A percentile compares a stretch with the other conserved stretches of the same genome.
Evolutionary conservation across 495 filamentous ascomycete genomes (phyloP).

Genomic region (Chaetomium cochliodes): DNA sequence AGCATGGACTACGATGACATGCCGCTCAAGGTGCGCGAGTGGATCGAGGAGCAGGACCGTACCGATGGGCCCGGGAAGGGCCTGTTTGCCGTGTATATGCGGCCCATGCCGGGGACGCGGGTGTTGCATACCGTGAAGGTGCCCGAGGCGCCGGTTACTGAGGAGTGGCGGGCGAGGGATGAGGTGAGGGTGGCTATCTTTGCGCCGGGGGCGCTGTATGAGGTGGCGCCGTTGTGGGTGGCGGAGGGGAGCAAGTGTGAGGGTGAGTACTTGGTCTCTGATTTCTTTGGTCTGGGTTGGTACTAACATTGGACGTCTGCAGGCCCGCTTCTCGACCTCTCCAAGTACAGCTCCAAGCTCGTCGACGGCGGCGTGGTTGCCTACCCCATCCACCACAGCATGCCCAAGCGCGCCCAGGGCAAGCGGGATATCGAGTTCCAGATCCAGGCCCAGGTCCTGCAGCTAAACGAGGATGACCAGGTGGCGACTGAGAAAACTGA

Average conservation of each 20-base stretch:
- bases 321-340: constrained; percentile 33
- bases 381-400: constrained; percentile 32
- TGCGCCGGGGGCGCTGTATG: constrained; percentile 38
- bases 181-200: constrained; percentile 34
- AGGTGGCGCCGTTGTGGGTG: constrained; percentile 38
- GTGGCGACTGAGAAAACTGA: constrained; percentile 15
- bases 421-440: constrained; percentile 35
- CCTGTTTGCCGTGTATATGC: constrained; percentile 34
- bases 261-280: constrained; percentile 24
- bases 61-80: constrained; percentile 27
- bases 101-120: constrained; percentile 12
- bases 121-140: constrained; percentile 22
- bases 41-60: constrained; percentile 41
- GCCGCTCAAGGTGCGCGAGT: constrained; percentile 36
- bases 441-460: constrained; percentile 33
- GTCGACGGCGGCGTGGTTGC: constrained; percentile 35
- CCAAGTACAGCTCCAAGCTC: constrained; percentile 33
- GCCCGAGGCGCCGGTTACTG: constrained; percentile 20
- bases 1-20: constrained; percentile 37
- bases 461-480: constrained; percentile 24
- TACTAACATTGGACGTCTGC: constrained; percentile 8
- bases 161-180: constrained; percentile 27
- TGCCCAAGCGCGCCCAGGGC: constrained; percentile 18
- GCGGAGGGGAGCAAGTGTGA: constrained; percentile 36
- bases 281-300: neutral